Conservation (phyloP, 116 monocot species). For the Iris pallida region DNA sequence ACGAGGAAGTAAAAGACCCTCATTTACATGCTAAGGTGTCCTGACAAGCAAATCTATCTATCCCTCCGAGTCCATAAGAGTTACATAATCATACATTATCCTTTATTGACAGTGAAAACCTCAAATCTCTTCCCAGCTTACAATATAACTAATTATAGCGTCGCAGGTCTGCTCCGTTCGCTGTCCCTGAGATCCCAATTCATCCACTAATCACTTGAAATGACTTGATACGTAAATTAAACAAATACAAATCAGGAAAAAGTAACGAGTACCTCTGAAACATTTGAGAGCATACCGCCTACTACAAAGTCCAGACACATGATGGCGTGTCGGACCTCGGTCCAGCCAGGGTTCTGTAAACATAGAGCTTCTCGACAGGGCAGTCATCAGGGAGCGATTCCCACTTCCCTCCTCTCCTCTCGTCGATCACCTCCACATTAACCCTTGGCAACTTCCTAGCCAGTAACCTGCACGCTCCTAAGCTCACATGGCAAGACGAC, state of each 20-base stretch:
- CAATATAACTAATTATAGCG: too few relatives aligned
- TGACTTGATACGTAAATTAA: too few relatives aligned
- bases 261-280: too few relatives aligned
- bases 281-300: background rate
- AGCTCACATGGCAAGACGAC: slow-evolving; percentile 74
- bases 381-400: slow-evolving; percentile 45
- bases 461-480: slow-evolving; percentile 65
- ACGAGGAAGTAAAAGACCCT: slow-evolving; percentile 3
- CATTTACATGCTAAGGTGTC: background rate
- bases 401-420: slow-evolving; percentile 27
- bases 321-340: slow-evolving; percentile 56
- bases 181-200: too few relatives aligned
- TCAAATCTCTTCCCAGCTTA: background rate
- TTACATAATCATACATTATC: background rate
- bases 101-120: slow-evolving; percentile 4
- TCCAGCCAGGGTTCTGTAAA: slow-evolving; percentile 79
- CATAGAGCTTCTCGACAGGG: slow-evolving; percentile 76
- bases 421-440: slow-evolving; percentile 86
- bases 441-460: slow-evolving; percentile 71
- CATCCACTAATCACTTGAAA: too few relatives aligned
- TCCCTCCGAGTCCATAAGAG: background rate
- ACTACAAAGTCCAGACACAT: slow-evolving; percentile 54
- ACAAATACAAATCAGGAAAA: too few relatives aligned
- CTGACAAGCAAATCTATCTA: background rate
- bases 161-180: too few relatives aligned